Conservation (phyloP, 139 green algal genomes). For the Spirogloea muscicola region DNA sequence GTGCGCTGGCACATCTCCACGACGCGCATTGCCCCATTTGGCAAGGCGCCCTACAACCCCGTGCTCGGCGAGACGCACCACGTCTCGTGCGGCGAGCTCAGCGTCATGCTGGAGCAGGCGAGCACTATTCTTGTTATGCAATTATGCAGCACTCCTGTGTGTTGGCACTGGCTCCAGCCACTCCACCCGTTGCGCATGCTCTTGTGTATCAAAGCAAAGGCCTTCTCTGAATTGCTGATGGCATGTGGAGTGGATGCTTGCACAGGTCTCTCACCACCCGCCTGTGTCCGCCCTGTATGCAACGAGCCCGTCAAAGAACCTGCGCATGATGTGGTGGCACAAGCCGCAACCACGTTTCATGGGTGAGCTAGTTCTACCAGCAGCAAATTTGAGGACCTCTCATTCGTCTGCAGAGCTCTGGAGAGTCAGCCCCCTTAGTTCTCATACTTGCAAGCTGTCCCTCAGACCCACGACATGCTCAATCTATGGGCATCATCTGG, state of each 20-base stretch:
- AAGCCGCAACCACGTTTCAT: neutral
- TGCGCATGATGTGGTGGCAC: neutral
- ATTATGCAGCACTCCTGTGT: too few species aligned
- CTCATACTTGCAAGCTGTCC: too few species aligned
- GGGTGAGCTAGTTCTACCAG: slow-evolving; percentile 1
- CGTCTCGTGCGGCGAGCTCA: slow-evolving; percentile 15
- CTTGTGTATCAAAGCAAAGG: too few species aligned
- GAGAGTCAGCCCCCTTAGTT: too few species aligned
- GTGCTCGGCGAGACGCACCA: slow-evolving; percentile 37
- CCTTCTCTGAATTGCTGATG: too few species aligned
- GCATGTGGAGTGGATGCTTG: neutral
- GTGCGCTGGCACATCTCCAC: slow-evolving; percentile 26
- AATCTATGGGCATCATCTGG: too few species aligned
- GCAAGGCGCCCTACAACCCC: slow-evolving; percentile 36
- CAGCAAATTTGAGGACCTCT: too few species aligned
- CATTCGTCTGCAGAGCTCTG: too few species aligned
- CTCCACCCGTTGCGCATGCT: too few species aligned
- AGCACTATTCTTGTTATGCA: too few species aligned
- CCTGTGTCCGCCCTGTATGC: slow-evolving; percentile 31
- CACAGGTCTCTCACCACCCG: slow-evolving; percentile 41
- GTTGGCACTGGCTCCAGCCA: too few species aligned
- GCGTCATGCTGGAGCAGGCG: slow-evolving; percentile 24
- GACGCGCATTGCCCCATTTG: slow-evolving; percentile 2
- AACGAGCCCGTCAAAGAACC: neutral
- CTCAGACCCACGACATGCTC: too few species aligned